Percentiles rank a stretch among this genome's conserved stretches.
Evolutionary conservation across 2,329 filamentous ascomycete species (phyloP).

Genomic region (Colletotrichum sidae): DNA sequence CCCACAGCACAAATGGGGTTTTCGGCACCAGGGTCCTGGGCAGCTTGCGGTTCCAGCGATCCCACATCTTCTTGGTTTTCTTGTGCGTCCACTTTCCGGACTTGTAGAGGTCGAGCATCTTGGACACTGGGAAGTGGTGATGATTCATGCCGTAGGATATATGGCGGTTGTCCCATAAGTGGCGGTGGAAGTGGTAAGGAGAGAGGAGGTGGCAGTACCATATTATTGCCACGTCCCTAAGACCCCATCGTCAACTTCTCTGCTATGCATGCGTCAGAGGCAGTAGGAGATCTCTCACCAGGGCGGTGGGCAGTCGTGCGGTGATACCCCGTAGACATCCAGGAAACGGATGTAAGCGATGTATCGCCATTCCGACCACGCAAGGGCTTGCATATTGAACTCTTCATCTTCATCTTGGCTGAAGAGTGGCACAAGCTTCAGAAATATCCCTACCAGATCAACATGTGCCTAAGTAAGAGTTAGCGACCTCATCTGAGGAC

Average conservation of each 20-base stretch:
- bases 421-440: slow-evolving; percentile 36
- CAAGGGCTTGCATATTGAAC: slow-evolving; percentile 33
- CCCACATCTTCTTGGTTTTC: slow-evolving; percentile 30
- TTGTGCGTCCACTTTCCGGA: slow-evolving; percentile 32
- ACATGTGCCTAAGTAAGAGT: slow-evolving; percentile 29
- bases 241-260: not conserved
- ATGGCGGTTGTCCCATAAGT: slow-evolving; percentile 34
- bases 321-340: slow-evolving; percentile 19
- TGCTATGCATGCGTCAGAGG: too few species aligned
- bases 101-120: slow-evolving; percentile 15
- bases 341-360: slow-evolving; percentile 38
- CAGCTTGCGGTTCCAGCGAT: slow-evolving; percentile 12
- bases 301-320: slow-evolving; percentile 37
- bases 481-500: not conserved
- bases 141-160: slow-evolving; percentile 36
- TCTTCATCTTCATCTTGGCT: slow-evolving; percentile 16
- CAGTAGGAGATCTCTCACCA: slow-evolving; percentile 10
- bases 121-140: slow-evolving; percentile 34
- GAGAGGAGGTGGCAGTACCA: slow-evolving; percentile 40
- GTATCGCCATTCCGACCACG: slow-evolving; percentile 39
- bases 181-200: slow-evolving; percentile 33
- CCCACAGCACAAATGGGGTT: slow-evolving; percentile 36
- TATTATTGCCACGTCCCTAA: slow-evolving; percentile 39
- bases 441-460: slow-evolving; percentile 33
- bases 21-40: slow-evolving; percentile 3